Conservation (phyloP, 2,329 filamentous ascomycete species). For the Nakataea oryzae region DNA sequence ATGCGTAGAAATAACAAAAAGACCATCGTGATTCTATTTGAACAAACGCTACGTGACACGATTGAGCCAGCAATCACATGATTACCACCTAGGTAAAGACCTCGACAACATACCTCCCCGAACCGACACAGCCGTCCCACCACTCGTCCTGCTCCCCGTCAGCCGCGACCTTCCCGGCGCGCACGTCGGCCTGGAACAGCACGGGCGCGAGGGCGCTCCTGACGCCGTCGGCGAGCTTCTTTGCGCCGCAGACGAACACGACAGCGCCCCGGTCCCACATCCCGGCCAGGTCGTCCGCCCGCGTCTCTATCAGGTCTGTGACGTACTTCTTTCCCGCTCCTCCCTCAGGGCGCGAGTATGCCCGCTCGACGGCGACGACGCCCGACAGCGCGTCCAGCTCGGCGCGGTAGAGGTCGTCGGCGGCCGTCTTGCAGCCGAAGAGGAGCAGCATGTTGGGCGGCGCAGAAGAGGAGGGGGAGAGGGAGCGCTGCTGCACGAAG, state of each 20-base stretch:
- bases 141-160: neutral
- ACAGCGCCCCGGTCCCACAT: neutral
- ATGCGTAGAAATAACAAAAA: too few relatives aligned
- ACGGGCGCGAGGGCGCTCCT: neutral
- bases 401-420: neutral
- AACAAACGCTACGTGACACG: too few relatives aligned
- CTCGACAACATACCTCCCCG: neutral
- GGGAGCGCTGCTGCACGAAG: constrained; percentile 24
- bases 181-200: neutral
- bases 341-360: neutral
- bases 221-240: neutral
- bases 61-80: too few relatives aligned
- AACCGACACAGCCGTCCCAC: neutral
- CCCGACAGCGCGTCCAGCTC: neutral
- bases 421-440: neutral
- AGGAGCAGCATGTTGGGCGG: neutral
- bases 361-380: neutral
- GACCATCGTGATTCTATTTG: too few relatives aligned
- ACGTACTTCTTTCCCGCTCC: neutral
- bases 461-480: neutral
- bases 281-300: neutral
- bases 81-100: neutral
- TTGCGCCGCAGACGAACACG: neutral
- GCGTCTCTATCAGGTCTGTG: neutral
- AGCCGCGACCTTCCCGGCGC: neutral